These are phyloP conservation scores for Silene uniflora DNA, from an alignment of 148 eudicot species.

Conservation along the genomic window DNA sequence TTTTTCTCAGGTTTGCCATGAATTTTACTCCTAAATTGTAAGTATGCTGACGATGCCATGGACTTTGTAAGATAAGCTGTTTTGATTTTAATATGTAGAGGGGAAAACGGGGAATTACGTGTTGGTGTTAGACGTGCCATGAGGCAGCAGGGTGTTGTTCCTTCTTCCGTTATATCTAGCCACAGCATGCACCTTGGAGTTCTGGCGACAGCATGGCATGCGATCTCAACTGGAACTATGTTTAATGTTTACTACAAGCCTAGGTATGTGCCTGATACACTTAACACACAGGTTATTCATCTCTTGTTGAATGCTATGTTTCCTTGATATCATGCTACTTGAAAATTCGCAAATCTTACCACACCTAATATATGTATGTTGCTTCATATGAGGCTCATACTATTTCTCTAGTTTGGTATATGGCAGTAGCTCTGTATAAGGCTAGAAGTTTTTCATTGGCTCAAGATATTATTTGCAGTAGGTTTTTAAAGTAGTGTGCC, in stretches of 20 bases:
- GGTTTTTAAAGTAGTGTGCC: not conserved
- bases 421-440: too few species aligned
- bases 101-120: slow-evolving; percentile 95
- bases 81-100: slow-evolving; percentile 38
- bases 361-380: not conserved
- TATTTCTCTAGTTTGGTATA: not conserved
- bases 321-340: too few species aligned
- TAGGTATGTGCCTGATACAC: slow-evolving; percentile 42
- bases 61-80: slow-evolving; percentile 1
- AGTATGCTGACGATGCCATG: not conserved
- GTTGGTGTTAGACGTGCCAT: slow-evolving; percentile 96
- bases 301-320: not conserved
- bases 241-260: slow-evolving; percentile 96
- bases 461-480: not conserved
- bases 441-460: not conserved
- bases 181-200: slow-evolving; percentile 99
- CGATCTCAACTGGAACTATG: slow-evolving; percentile 69
- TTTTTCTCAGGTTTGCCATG: slow-evolving; percentile 74
- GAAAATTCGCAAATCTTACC: too few species aligned
- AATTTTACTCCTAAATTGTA: not conserved
- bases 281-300: not conserved
- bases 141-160: slow-evolving; percentile 81
- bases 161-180: slow-evolving; percentile 96
- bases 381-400: not conserved
- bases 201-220: slow-evolving; percentile 98